Evolutionary conservation across 352 stramenopile genomes (phyloP), one percentile per base, ranked within the genome.

Genomic region (Pythium aristosporum): DNA sequence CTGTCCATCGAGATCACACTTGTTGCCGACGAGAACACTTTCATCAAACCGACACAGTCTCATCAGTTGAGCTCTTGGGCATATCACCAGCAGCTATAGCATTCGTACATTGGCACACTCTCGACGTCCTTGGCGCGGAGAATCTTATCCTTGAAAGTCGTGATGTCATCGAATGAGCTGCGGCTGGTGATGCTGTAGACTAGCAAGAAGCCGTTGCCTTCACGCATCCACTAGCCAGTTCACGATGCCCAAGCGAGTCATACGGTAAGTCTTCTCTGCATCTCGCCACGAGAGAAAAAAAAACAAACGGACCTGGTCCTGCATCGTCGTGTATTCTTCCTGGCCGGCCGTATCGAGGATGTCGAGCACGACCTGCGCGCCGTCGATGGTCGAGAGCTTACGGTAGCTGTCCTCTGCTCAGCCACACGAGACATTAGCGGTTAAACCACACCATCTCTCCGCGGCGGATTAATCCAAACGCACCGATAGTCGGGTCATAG

Each of bases 281-380:
- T 46, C 15, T 20, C 13, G 13, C 5, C 5, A 16, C 2, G 2
- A 10, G 16, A 15, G 5, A 1, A 46, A 18, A 5, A 23, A 46
- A 3, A 12, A 41, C 7, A 46, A 46, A 46, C 43, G 55, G 68
- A 92, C 84, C 74, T 96, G 88, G 69, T 96, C 86, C 66, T 96
- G 85, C 87, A 97, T 92, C 34, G 85, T 91, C 71, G 87, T 96
- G 81, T 96, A 97, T 68, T 96, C 90, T 60, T 97, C 91, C 72
- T 97, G 91, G 11, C 91, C 91, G 23, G 91, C 91, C 50, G 91
- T 97, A 87, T 97, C 91, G 36, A 97, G 75, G 57, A 97, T 96
- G 51, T 97, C 88, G 41, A 97, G 75, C 64, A 95, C 70, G 58
- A 87, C 87, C 50, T 84, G 80, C 52, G 82, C 77, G 54, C 83